Base-by-base conservation (phyloP, 495 filamentous ascomycete species). In the Ramalina intermedia region DNA sequence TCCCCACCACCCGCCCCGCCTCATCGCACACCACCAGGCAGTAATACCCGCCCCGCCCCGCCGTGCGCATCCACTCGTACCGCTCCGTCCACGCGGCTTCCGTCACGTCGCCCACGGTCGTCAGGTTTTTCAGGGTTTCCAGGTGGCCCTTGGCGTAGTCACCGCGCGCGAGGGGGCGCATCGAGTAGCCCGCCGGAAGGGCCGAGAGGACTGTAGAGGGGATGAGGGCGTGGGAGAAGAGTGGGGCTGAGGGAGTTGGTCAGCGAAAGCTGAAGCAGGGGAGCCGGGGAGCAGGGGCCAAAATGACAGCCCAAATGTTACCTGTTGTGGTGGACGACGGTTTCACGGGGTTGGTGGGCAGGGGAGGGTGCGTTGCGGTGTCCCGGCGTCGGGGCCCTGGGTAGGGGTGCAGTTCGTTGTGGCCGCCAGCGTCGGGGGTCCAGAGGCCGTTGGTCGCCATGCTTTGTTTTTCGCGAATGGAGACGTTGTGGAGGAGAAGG, bases 71-170 rank as follows among this genome's bases (percentile, higher is more conserved):
- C 80, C 81, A 94, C 50, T 87, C 76, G 61, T 84, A 96, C 38
- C 87, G 79, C 59, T 80, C 69, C 55, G 80, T 69, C 76, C 87
- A 98, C 48, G 75, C 66, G 49, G 79, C 74, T 63, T 83, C 74
- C 39, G 69, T 72, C 54, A 96, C 84, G 37, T 95, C 87, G 48
- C 93, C 93, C 21, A 98, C 93, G 35, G 82, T 86, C 4, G 91
- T 96, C 55, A 98, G 70, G 24, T 95, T 88, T 12, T 86, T 79
- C 44, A 98, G 76, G 48, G 88, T 86, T 63, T 94, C 87, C 41
- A 96, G 80, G 65, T 94, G 94, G 48, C 82, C 82, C 4, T 70
- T 68, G 24, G 75, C 65, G 69, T 82, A 94, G 69, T 98, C 91
- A 58, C 71, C 73, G 55, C 77, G 75, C 54, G 79, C 79, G 47